phyloP scores from a whole-genome alignment of 208 protist species.

The Leptomonas pyrrhocoris region DNA sequence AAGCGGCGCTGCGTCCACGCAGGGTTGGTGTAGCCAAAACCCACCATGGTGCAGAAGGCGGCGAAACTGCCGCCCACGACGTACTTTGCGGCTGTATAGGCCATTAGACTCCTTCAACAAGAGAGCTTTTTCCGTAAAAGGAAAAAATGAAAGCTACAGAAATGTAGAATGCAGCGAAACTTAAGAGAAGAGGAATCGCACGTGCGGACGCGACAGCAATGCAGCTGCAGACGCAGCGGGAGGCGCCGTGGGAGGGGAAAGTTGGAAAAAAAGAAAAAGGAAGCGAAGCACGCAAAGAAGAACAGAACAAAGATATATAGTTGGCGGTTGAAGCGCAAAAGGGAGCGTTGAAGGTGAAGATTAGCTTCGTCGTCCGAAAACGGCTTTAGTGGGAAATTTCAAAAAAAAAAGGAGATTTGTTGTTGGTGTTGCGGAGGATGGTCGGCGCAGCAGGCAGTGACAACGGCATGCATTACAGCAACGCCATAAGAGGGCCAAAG shows the following conservation, averaged over 20 bases:
- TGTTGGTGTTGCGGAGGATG: no score
- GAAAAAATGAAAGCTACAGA: not conserved
- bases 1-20: constrained; percentile 82
- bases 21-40: constrained; percentile 80
- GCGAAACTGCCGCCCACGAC: constrained; percentile 43
- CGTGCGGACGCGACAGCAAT: no score
- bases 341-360: not conserved
- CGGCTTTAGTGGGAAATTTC: not conserved
- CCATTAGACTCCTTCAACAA: constrained; percentile 10
- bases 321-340: not conserved
- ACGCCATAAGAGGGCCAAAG: no score
- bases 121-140: no score
- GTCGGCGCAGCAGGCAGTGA: no score
- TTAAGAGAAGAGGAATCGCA: no score
- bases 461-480: no score
- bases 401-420: not conserved
- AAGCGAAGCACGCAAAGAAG: not conserved
- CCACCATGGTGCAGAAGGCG: constrained; percentile 57
- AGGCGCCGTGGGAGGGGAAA: not conserved
- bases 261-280: not conserved
- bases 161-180: no score
- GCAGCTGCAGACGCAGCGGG: no score
- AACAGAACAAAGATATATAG: not conserved
- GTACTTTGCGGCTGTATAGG: constrained; percentile 51
- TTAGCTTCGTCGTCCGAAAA: not conserved